Base-by-base conservation (phyloP, 2,329 filamentous ascomycete genomes). In the Talaromyces piceae region DNA sequence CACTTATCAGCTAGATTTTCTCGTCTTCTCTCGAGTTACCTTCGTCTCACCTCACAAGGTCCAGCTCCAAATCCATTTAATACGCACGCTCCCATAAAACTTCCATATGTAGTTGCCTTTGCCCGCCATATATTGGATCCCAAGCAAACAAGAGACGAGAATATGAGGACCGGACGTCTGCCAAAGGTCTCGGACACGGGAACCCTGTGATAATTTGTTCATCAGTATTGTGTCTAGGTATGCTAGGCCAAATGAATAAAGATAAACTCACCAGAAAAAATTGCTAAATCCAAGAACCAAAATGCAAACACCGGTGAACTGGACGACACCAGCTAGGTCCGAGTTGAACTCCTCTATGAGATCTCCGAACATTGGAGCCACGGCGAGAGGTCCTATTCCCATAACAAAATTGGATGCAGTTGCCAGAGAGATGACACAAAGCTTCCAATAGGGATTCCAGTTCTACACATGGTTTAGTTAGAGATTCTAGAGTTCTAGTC, bases 21-120 rank as follows among this genome's bases (percentile, higher is more conserved):
- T 9, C 13, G n/a, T 30, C 1, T 43, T 43, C n/a, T 43, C 39
- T n/a, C 11, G 11, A 26, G 7, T 25, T 7, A 30, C 28, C 23
- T 26, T 13, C 23, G 13, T 11, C 39, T 4, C 7, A 43, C 39
- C 39, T 43, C 39, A 9, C 39, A 43, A 12, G 39, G 39, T 9
- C 39, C 39, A n/a, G 39, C 39, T 23, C 39, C 39, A 43, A 43
- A 43, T 5, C 39, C 39, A n/a, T 43, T 43, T 9, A 43, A 9
- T 6, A 81, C 71, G 49, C 71, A 81, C 45, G 77, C 81, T 6
- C 80, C 82, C 80, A 86, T 83, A 61, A 84, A 84, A 45, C 77
- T 79, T 46, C 70, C 68, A 59, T 86, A 84, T 0, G 72, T 74
- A 13, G 69, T 75, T 7, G 82, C 80, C 45, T 68, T 68, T 0